These are phyloP conservation scores for Coniochaeta sp. DNA, from an alignment of 2,329 filamentous ascomycete genomes.

Conservation along the genomic window DNA sequence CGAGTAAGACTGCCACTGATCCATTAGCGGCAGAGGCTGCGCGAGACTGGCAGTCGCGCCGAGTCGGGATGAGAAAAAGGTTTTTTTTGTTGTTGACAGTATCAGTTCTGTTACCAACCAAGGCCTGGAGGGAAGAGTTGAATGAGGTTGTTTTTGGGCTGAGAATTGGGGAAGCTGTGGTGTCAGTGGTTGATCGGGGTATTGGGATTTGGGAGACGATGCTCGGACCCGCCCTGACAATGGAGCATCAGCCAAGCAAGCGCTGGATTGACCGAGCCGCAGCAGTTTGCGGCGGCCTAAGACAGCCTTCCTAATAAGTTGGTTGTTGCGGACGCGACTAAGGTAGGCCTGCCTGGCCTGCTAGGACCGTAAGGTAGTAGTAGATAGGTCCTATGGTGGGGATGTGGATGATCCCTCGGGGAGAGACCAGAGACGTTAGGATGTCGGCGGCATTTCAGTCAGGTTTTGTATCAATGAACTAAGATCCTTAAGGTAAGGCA, in stretches of 20 bases:
- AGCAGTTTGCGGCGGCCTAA: neutral
- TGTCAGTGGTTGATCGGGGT: neutral
- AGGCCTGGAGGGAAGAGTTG: neutral
- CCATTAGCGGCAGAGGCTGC: slow-evolving; percentile 33
- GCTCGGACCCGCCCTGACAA: slow-evolving; percentile 1
- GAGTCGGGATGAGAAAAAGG: neutral
- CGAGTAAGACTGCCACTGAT: slow-evolving; percentile 62
- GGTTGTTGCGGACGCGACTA: too few relatives aligned
- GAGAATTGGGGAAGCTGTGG: slow-evolving; percentile 3
- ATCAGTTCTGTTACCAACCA: neutral
- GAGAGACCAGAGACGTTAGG: neutral
- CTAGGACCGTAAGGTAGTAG: too few relatives aligned
- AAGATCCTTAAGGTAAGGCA: neutral
- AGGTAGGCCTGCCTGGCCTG: too few relatives aligned
- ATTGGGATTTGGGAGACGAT: neutral
- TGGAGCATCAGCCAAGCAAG: neutral
- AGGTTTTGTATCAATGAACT: neutral
- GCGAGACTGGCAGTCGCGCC: slow-evolving; percentile 5
- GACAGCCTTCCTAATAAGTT: too few relatives aligned
- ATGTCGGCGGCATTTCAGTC: neutral
- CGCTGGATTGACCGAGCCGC: neutral
- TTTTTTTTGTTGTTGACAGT: slow-evolving; percentile 1
- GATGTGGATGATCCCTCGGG: neutral
- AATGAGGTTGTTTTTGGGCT: slow-evolving; percentile 1
- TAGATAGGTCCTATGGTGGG: too few relatives aligned